These are phyloP conservation scores for Claviceps sorghi DNA, from an alignment of 2,329 filamentous ascomycete species.

Conservation along the genomic window DNA sequence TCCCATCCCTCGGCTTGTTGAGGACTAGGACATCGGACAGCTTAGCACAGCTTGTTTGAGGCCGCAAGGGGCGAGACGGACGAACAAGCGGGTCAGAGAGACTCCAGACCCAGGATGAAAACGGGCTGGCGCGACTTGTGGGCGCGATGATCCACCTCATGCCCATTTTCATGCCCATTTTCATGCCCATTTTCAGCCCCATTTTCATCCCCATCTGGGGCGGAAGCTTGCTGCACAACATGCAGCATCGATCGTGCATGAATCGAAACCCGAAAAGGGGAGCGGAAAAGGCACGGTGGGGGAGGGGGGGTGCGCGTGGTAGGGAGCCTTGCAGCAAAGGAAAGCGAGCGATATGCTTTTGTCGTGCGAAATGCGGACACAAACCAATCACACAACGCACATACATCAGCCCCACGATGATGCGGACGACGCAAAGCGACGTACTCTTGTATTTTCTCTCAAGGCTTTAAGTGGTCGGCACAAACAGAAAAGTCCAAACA, in stretches of 20 bases:
- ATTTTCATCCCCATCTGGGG: no score
- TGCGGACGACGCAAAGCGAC: not conserved
- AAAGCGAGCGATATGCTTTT: not conserved
- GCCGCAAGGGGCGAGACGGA: not conserved
- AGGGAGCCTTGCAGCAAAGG: not conserved
- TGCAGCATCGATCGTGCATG: not conserved
- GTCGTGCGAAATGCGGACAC: not conserved
- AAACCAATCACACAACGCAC: no score
- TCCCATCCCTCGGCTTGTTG: not conserved
- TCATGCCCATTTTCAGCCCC: not conserved
- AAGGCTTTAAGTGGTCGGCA: not conserved
- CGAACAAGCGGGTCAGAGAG: not conserved
- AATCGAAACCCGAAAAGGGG: not conserved
- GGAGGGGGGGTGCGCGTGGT: not conserved
- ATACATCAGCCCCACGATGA: not conserved
- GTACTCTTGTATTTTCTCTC: not conserved
- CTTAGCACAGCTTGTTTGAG: not conserved
- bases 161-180: no score
- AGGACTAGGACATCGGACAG: not conserved
- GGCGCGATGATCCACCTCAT: no score
- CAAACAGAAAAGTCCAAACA: no score
- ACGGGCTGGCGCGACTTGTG: no score
- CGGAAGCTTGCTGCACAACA: not conserved
- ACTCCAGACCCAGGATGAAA: no score
- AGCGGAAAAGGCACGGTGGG: not conserved